Evolutionary conservation across 176 grass and related monocot genomes (phyloP).

Genomic region (Aegilops bicornis): DNA sequence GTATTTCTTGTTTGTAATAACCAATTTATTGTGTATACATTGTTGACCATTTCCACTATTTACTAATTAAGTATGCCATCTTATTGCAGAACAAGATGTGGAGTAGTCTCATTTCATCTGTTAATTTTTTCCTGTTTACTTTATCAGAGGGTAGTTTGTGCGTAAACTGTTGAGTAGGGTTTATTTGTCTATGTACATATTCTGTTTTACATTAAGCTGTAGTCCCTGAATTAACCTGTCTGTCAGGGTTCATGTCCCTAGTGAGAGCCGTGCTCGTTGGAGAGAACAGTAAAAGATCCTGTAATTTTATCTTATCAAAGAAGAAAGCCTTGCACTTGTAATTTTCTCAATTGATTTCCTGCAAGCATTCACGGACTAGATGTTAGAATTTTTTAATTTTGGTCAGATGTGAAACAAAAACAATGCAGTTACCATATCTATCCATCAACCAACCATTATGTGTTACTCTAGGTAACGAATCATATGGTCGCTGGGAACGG

Average conservation of each 20-base stretch:
- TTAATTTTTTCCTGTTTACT: neutral
- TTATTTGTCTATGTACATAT: neutral
- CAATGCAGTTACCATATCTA: neutral
- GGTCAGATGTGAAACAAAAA: neutral
- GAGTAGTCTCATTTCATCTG: neutral
- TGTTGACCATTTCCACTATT: too few species aligned
- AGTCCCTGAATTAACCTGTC: neutral
- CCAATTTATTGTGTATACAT: too few species aligned
- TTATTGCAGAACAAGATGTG: too few species aligned
- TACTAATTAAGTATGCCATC: too few species aligned
- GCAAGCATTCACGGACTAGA: neutral
- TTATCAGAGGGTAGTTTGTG: slow-evolving; percentile 3
- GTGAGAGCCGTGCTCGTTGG: neutral
- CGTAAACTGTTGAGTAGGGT: neutral
- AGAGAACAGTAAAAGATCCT: neutral
- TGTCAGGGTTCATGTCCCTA: neutral
- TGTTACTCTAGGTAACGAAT: slow-evolving; percentile 45
- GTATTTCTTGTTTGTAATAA: too few species aligned
- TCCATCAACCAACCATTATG: neutral
- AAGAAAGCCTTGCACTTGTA: neutral
- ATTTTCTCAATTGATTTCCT: neutral
- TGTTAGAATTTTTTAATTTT: neutral
- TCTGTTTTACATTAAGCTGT: neutral
- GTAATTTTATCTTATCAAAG: neutral
- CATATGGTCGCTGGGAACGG: slow-evolving; percentile 63